These are phyloP conservation scores for Persicaria tinctoria DNA, from an alignment of 148 eudicot species.

Conservation along the genomic window DNA sequence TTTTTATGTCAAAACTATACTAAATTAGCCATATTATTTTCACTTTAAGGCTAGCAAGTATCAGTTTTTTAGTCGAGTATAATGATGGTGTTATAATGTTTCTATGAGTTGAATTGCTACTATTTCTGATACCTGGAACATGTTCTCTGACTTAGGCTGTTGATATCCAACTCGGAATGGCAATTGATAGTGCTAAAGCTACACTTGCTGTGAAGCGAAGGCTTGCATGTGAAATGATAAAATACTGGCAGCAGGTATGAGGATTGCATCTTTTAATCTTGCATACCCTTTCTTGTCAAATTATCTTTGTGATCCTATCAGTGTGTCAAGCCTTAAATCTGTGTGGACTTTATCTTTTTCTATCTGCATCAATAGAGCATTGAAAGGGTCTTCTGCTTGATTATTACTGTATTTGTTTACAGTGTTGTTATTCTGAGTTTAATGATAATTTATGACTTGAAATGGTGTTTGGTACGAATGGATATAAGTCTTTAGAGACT, in stretches of 20 bases:
- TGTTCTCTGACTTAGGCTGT: slow-evolving; percentile 29
- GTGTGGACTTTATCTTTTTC: not conserved
- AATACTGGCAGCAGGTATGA: slow-evolving; percentile 96
- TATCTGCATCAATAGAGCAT: not conserved
- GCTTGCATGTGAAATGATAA: slow-evolving; percentile 98
- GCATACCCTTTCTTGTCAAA: not conserved
- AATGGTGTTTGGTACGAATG: no score
- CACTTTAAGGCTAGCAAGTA: not conserved
- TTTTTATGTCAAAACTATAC: not conserved
- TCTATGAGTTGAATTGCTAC: not conserved
- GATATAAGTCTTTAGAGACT: no score
- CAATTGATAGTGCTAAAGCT: slow-evolving; percentile 95
- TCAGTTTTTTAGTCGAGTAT: not conserved
- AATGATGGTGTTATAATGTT: no score
- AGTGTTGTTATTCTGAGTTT: no score
- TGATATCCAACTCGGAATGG: slow-evolving; percentile 96
- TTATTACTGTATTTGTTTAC: not conserved
- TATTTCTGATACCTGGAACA: not conserved
- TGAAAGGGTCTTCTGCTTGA: not conserved
- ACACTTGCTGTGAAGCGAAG: slow-evolving; percentile 97
- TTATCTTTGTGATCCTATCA: not conserved
- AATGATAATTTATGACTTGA: no score
- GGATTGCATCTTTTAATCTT: slow-evolving; percentile 7
- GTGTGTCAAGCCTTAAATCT: not conserved
- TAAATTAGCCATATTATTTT: not conserved